phyloP scores from a whole-genome alignment of 1,139 yeast species.

The Yamadazyma jaroonii region DNA sequence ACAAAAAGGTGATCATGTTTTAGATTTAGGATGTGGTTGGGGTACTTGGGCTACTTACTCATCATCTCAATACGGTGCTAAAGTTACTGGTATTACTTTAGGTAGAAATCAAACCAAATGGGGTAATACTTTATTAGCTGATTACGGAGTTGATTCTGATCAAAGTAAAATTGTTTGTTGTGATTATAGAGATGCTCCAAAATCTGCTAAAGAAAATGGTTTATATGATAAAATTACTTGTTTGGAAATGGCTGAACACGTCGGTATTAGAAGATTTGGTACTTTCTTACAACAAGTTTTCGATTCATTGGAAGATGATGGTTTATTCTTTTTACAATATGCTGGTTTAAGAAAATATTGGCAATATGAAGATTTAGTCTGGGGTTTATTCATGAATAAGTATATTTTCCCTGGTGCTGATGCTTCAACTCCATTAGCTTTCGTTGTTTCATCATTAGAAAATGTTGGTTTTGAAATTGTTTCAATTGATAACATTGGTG shows the following conservation, averaged over 20 bases:
- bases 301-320: slow-evolving; percentile 89
- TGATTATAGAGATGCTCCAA: slow-evolving; percentile 90
- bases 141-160: slow-evolving; percentile 64
- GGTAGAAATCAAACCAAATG: slow-evolving; percentile 90
- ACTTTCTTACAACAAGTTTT: slow-evolving; percentile 76
- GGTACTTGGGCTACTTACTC: slow-evolving; percentile 89
- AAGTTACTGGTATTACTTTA: slow-evolving; percentile 84
- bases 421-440: slow-evolving; percentile 91
- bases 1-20: slow-evolving; percentile 66
- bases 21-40: slow-evolving; percentile 96
- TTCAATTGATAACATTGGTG: slow-evolving; percentile 85
- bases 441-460: slow-evolving; percentile 75
- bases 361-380: slow-evolving; percentile 91
- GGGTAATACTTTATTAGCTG: slow-evolving; percentile 70
- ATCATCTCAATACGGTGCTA: slow-evolving; percentile 78
- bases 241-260: slow-evolving; percentile 96
- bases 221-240: slow-evolving; percentile 86
- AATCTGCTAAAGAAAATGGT: slow-evolving; percentile 54
- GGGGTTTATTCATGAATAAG: slow-evolving; percentile 97
- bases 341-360: slow-evolving; percentile 90
- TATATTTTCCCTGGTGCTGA: slow-evolving; percentile 98
- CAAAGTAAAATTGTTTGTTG: slow-evolving; percentile 79
- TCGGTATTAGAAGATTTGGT: slow-evolving; percentile 82
- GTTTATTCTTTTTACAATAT: slow-evolving; percentile 80
- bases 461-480: slow-evolving; percentile 85